These are phyloP conservation scores for Picea engelmannii DNA, from an alignment of 83 land plant species.

Conservation along the genomic window DNA sequence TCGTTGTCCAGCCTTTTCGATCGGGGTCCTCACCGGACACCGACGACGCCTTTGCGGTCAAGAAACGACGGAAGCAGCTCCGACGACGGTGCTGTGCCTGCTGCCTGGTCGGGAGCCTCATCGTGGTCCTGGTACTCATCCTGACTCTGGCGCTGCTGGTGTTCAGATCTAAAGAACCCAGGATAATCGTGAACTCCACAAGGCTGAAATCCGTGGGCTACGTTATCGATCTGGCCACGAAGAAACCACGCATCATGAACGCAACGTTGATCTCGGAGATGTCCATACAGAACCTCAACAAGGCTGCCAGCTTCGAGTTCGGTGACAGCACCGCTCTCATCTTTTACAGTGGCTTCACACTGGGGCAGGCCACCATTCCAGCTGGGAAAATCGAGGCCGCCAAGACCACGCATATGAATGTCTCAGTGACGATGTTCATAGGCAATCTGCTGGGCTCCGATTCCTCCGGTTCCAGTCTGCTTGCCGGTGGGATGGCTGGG, in stretches of 20 bases:
- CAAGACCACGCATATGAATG: conserved; percentile 1
- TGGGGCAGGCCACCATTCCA: conserved; percentile 46
- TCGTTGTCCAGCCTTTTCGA: no score
- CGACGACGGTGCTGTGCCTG: no score
- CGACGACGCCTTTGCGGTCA: no score
- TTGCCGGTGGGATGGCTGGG: not conserved
- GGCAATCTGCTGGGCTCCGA: not conserved
- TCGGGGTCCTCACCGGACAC: no score
- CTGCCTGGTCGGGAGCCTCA: no score
- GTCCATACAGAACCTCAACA: conserved; percentile 25
- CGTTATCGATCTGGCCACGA: conserved; percentile 3
- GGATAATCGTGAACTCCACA: conserved; percentile 38
- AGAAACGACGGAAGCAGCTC: no score
- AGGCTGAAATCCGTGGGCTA: conserved; percentile 8
- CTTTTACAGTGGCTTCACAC: conserved; percentile 26
- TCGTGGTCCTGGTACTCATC: conserved; percentile 10
- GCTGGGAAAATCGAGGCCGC: conserved; percentile 32
- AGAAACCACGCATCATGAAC: conserved; percentile 24
- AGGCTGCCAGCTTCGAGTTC: conserved; percentile 20
- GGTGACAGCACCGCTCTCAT: conserved; percentile 27
- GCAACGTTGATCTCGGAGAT: conserved; percentile 25
- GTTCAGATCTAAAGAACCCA: conserved; percentile 34
- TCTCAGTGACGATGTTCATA: not conserved
- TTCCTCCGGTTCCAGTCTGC: no score
- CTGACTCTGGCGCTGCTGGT: conserved; percentile 42